Evolutionary conservation across 805 yeast species (phyloP), one percentile per base, ranked within the genome.

Genomic region (Scheffersomyces ergatensis): DNA sequence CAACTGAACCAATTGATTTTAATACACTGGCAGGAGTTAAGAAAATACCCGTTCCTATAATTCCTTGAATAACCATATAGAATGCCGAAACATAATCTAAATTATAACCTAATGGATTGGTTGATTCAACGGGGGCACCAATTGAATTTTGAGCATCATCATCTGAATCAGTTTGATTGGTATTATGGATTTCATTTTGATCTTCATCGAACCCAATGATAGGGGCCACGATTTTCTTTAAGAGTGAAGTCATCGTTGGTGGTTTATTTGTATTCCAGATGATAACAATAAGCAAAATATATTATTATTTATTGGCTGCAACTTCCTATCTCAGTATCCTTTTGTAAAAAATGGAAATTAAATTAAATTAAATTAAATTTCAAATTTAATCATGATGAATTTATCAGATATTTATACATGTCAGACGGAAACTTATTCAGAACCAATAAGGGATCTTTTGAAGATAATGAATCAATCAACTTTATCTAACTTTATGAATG

Each of bases 61-160:
- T 68, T 49, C 89, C 78, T 48, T 82, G 83, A 51, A 83, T 68
- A 42, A 82, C 78, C 42, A 82, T 63, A 38, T 82, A 82, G 31
- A 80, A 69, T 16, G 87, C 82, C 14, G 82, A 74, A 27, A 76
- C 37, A 34, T 76, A 57, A 38, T 83, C 83, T 27, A 78, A 48
- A 33, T 70, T 63, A 31, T 69, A 55, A 4, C 71, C 71, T 43
- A 67, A 50, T 1, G 71, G 72, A 27, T 65, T 67, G 6, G 45
- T 50, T 19, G 53, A 50, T 42, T 72, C 76, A 6, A 67, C 66
- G 8, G 76, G 76, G 3, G 72, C 72, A 47, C 73, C 72, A 25
- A 45, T 44, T 1, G 51, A 44, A 34, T 58, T 53, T 26, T 47
- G 61, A 7, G 23, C 41, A 16, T 45, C 49, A 18, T 39, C 44